A percentile compares a stretch with the other conserved stretches of the same genome.
phyloP scores from a whole-genome alignment of 1,139 yeast genomes.

The Sugiyamaella grinbergsii region DNA sequence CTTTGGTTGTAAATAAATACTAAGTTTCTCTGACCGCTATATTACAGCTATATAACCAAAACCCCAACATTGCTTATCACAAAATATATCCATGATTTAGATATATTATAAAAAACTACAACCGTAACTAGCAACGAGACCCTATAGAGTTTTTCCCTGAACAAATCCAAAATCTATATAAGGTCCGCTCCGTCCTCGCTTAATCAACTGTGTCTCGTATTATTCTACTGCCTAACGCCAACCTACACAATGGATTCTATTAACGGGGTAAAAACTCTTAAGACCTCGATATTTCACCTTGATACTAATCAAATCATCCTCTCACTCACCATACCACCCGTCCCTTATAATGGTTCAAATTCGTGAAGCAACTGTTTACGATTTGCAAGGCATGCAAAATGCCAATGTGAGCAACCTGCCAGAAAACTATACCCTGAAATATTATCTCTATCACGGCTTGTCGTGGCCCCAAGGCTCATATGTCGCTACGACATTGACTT shows the following conservation, averaged over 20 bases:
- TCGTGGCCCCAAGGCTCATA: constrained; percentile 98
- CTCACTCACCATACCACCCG: too few relatives aligned
- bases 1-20: too few relatives aligned
- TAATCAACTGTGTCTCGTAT: neutral
- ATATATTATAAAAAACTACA: too few relatives aligned
- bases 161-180: too few relatives aligned
- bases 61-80: too few relatives aligned
- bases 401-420: constrained; percentile 92
- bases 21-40: too few relatives aligned
- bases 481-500: constrained; percentile 80
- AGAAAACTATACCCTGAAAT: constrained; percentile 89
- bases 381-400: constrained; percentile 93
- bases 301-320: neutral
- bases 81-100: too few relatives aligned
- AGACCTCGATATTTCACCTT: neutral
- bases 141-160: too few relatives aligned
- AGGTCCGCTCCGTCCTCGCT: too few relatives aligned
- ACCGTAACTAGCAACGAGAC: too few relatives aligned
- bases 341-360: constrained; percentile 72
- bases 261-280: neutral
- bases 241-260: neutral
- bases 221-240: neutral
- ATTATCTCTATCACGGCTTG: constrained; percentile 87
- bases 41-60: too few relatives aligned
- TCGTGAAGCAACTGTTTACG: constrained; percentile 83